These are phyloP conservation scores for Casuarina cunninghamiana DNA, from an alignment of 306 rosid genomes.

Conservation along the genomic window DNA sequence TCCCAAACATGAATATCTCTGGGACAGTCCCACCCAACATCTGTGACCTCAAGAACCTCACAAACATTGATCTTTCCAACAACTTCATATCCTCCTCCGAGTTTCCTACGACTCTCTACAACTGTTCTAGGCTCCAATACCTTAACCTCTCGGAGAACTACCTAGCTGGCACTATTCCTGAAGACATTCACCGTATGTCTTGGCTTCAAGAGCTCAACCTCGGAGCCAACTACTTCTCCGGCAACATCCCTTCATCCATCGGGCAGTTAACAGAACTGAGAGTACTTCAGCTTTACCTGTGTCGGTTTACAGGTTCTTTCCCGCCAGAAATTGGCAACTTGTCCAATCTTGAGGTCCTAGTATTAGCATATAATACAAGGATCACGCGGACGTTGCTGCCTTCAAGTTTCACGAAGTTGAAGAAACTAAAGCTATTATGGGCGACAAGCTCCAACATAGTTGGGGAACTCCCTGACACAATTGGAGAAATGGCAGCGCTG, in stretches of 20 bases:
- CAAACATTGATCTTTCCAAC: slow-evolving; percentile 34
- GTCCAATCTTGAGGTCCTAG: slow-evolving; percentile 50
- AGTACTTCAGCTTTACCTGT: slow-evolving; percentile 23
- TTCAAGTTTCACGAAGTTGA: slow-evolving; percentile 44
- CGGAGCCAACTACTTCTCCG: too few species aligned
- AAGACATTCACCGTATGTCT: slow-evolving; percentile 40
- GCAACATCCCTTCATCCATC: too few species aligned
- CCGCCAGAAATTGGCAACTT: slow-evolving; percentile 61
- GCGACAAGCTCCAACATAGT: slow-evolving; percentile 37
- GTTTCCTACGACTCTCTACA: slow-evolving; percentile 54
- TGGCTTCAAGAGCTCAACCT: slow-evolving; percentile 46
- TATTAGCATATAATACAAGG: slow-evolving; percentile 12
- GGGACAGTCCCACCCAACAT: slow-evolving; percentile 51
- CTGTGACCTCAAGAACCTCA: slow-evolving; percentile 67
- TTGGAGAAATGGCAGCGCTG: slow-evolving; percentile 56
- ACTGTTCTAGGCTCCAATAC: slow-evolving; percentile 49
- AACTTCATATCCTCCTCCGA: slow-evolving; percentile 39
- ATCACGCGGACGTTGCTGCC: slow-evolving; percentile 39
- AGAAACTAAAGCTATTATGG: slow-evolving; percentile 42
- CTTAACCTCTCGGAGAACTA: slow-evolving; percentile 50
- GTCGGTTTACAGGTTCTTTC: slow-evolving; percentile 45
- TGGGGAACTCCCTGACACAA: slow-evolving; percentile 54
- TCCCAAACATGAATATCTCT: too few species aligned
- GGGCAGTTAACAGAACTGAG: slow-evolving; percentile 26
- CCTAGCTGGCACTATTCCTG: slow-evolving; percentile 51